phyloP scores from a whole-genome alignment of 257 asterid genomes.

The Nicotiana sylvestris region DNA sequence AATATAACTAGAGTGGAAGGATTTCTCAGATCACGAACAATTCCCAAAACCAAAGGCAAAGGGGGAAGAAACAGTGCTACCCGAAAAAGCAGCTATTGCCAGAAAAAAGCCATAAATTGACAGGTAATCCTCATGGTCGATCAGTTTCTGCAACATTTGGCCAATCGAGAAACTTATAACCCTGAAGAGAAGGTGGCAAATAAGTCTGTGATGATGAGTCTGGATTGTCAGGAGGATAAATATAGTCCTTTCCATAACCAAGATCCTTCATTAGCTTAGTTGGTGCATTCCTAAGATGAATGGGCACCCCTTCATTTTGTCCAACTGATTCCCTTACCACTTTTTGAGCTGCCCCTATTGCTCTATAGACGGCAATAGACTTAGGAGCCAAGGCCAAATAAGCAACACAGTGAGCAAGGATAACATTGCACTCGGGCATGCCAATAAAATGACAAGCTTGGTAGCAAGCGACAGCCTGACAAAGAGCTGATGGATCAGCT shows the following conservation, averaged over 20 bases:
- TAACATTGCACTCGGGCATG: constrained; percentile 79
- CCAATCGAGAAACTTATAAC: constrained; percentile 63
- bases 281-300: constrained; percentile 86
- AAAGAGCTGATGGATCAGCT: constrained; percentile 75
- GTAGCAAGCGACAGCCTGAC: constrained; percentile 75
- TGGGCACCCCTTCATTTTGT: constrained; percentile 71
- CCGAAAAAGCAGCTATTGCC: neutral
- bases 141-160: constrained; percentile 22
- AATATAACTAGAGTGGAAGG: neutral
- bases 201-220: constrained; percentile 41
- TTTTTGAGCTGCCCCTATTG: constrained; percentile 52
- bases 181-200: constrained; percentile 64
- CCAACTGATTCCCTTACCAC: constrained; percentile 77
- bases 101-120: neutral
- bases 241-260: constrained; percentile 68
- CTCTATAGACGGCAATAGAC: constrained; percentile 60
- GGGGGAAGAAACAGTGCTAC: neutral
- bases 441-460: constrained; percentile 80
- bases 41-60: neutral
- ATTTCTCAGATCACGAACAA: neutral
- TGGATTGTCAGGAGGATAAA: constrained; percentile 68
- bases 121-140: neutral
- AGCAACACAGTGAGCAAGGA: constrained; percentile 69
- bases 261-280: constrained; percentile 86
- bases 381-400: constrained; percentile 81